Evolutionary conservation across 2,329 filamentous ascomycete genomes (phyloP).

Genomic region (Chaetomium sp.): DNA sequence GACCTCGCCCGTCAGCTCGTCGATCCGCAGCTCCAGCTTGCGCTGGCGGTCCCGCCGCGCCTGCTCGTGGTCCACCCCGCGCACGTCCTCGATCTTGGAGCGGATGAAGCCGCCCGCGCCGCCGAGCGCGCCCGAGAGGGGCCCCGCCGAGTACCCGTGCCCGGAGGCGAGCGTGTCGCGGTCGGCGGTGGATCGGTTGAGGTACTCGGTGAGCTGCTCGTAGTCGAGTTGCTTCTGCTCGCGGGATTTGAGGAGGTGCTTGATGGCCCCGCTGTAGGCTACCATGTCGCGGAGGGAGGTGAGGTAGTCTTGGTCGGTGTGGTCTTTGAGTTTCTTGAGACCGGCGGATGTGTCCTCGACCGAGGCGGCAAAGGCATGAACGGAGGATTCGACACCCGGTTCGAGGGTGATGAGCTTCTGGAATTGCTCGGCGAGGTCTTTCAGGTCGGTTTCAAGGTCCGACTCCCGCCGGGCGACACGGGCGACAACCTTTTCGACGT

Average conservation of each 20-base stretch:
- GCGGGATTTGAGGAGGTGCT: conserved; percentile 83
- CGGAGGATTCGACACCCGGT: conserved; percentile 77
- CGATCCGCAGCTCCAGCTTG: conserved; percentile 89
- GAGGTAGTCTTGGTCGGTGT: conserved; percentile 94
- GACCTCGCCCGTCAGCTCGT: conserved; percentile 85
- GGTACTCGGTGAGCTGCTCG: conserved; percentile 92
- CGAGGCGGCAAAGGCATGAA: conserved; percentile 83
- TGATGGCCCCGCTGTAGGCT: conserved; percentile 85
- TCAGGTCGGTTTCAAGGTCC: conserved; percentile 85
- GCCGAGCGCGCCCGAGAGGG: conserved; percentile 50
- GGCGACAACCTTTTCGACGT: conserved; percentile 94
- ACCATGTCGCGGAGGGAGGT: conserved; percentile 94
- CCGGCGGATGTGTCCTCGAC: conserved; percentile 82
- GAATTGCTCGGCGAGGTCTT: conserved; percentile 90
- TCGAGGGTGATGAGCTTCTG: conserved; percentile 89
- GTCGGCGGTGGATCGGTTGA: conserved; percentile 85
- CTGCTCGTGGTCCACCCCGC: conserved; percentile 95
- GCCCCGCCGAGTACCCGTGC: conserved; percentile 12
- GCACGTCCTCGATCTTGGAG: conserved; percentile 93
- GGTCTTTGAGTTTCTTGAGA: conserved; percentile 78
- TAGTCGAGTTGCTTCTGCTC: conserved; percentile 99
- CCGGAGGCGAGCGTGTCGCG: conserved; percentile 68
- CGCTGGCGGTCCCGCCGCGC: conserved; percentile 82
- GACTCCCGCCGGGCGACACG: conserved; percentile 84
- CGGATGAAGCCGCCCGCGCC: conserved; percentile 86